phyloP scores from a whole-genome alignment of 2,329 filamentous ascomycete species.

The Cryphonectria carpinicola region DNA sequence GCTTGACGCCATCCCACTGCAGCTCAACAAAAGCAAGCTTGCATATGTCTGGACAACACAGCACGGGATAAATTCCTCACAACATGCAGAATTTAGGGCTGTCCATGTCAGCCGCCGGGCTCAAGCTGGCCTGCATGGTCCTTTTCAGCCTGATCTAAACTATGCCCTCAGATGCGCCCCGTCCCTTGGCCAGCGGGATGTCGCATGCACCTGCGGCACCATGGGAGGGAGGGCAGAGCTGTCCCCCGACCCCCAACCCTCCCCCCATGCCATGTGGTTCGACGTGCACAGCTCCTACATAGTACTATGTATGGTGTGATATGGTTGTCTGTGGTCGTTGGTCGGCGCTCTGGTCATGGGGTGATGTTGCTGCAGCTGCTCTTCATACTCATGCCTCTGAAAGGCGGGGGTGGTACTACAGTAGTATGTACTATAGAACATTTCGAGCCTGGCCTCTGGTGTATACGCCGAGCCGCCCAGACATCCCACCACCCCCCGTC shows the following conservation, averaged over 20 bases:
- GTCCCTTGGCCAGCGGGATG: constrained; percentile 19
- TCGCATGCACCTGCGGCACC: constrained; percentile 7
- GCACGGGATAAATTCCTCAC: not conserved
- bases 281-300: constrained; percentile 6
- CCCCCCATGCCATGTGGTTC: constrained; percentile 6
- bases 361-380: not conserved
- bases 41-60: not conserved
- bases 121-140: constrained; percentile 11
- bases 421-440: too few species aligned
- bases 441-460: not conserved
- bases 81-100: not conserved
- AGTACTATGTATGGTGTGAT: not conserved
- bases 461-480: constrained; percentile 23
- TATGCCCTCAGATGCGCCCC: constrained; percentile 7
- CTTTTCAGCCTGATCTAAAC: constrained; percentile 7
- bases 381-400: not conserved
- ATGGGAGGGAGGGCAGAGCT: not conserved
- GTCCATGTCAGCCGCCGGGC: constrained; percentile 1
- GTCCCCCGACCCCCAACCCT: not conserved
- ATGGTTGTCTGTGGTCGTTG: not conserved
- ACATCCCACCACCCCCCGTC: constrained; percentile 12
- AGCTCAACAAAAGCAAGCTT: not conserved
- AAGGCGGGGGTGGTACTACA: not conserved
- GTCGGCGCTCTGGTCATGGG: not conserved
- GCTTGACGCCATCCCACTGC: not conserved